Evolutionary conservation across 2,329 filamentous ascomycete species (phyloP).

Genomic region (Madurella mycetomatis): DNA sequence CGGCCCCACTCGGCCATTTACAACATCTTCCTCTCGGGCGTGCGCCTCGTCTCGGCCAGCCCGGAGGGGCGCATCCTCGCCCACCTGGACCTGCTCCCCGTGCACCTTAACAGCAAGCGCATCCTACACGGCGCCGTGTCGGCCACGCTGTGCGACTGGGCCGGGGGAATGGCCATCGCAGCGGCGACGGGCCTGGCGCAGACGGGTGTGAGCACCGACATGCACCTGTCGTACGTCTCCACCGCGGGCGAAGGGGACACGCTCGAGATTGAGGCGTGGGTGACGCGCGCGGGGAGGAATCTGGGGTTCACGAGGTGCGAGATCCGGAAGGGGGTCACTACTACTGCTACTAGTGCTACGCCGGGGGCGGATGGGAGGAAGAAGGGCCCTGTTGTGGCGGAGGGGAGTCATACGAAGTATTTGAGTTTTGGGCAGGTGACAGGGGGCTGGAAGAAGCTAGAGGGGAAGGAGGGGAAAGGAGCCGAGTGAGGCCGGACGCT

Average conservation of each 20-base stretch:
- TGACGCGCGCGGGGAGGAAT: slow-evolving; percentile 11
- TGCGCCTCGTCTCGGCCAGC: slow-evolving; percentile 11
- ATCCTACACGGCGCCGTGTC: slow-evolving; percentile 18
- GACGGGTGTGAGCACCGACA: slow-evolving; percentile 20
- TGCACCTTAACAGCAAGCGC: slow-evolving; percentile 15
- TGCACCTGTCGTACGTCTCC: slow-evolving; percentile 16
- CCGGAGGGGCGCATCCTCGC: slow-evolving; percentile 12
- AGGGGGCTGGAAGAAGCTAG: not conserved
- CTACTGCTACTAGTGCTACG: no score
- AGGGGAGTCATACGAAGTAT: slow-evolving; percentile 14
- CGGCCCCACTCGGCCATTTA: slow-evolving; percentile 15
- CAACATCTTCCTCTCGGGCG: slow-evolving; percentile 13
- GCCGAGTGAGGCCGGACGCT: not conserved
- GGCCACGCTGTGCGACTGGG: slow-evolving; percentile 20
- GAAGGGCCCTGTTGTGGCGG: slow-evolving; percentile 6
- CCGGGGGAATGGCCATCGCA: slow-evolving; percentile 20
- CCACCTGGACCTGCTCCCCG: slow-evolving; percentile 2
- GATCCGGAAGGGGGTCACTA: slow-evolving; percentile 1
- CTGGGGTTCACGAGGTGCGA: slow-evolving; percentile 17
- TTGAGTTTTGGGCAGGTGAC: slow-evolving; percentile 9
- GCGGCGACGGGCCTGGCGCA: slow-evolving; percentile 7
- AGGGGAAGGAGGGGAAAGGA: not conserved
- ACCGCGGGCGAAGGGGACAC: slow-evolving; percentile 12
- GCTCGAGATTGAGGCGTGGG: slow-evolving; percentile 18
- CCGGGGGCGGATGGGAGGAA: not conserved